Evolutionary conservation across 1,284 basidiomycete species (phyloP), one percentile per base, ranked within the genome.

Genomic region (Hymenochaete sp.): DNA sequence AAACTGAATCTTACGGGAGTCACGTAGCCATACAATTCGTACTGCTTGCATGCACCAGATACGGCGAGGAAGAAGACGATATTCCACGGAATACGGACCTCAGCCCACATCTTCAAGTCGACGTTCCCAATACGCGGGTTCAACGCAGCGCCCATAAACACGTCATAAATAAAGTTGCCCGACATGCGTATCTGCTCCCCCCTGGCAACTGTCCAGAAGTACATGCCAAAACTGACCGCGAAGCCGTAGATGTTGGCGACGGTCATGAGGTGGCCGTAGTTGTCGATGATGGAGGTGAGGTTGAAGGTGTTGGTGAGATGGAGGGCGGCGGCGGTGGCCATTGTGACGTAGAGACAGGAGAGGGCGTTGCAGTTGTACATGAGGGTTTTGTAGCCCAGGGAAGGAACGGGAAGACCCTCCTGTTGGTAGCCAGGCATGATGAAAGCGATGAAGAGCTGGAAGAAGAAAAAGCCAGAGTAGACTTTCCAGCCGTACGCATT

Each of bases 101-200:
- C 95, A 21, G 91, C 91, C 81, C 93, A 98, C 93, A 99, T 98
- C 72, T 98, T 98, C 59, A 98, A 70, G 66, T 98, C 95, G 55
- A 98, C 77, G 27, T 74, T 72, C n/a, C 93, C 92, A 53, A 98
- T 76, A 49, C 95, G 81, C 10, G 96, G 96, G 68, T 98, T 98
- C 53, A 99, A 72, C 44, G 75, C 76, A 29, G 93, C 92, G 38
- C 96, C 96, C 93, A 98, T 98, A 67, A 92, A 95, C 53, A 92
- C 83, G 58, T 96, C 93, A 62, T 96, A 99, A 54, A 93, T 75
- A 65, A 88, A 79, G 67, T 82, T 95, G 43, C 92, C 93, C 13
- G 87, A 92, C 88, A 97, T 95, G 53, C 95, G 77, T 41, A 93
- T 82, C 52, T 83, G 77, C 55, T 82, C 80, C 2, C 84, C 84